Evolutionary conservation across 768 basidiomycete genomes (phyloP), one percentile per base, ranked within the genome.

Genomic region (Steccherinum ochraceum): DNA sequence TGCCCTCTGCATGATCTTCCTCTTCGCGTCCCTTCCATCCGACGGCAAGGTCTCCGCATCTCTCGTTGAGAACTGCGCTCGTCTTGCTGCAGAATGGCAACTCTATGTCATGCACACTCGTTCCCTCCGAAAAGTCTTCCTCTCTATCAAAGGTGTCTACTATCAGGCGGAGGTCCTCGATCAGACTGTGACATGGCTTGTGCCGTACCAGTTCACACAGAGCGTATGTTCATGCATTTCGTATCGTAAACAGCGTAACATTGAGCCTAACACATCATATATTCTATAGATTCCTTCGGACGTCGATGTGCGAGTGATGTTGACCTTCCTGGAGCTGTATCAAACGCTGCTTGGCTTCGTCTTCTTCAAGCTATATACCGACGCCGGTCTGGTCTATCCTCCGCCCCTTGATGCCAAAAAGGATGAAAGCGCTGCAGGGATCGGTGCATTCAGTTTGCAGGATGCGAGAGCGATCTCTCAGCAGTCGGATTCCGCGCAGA

Each of bases 341-440:
- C 93, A 98, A 69, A 98, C 95, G 1, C 72, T 97, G 7, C 82
- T 98, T 24, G 92, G 91, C 4, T 99, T 99, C 63, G 87, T 93
- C 19, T 83, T 96, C 64, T 99, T 93, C 80, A 96, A 95, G 71
- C 81, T 99, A n/a, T 99, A 93, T 71, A 86, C 89, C n/a, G 93
- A 97, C 63, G 78, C 78, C 30, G 89, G 89, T 55, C 76, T 98
- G 45, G 82, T 92, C 23, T 99, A 99, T 63, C 96, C 96, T n/a
- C 95, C 96, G 0, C 88, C 91, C 12, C 64, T 96, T 53, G 93
- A 99, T 63, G 60, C 68, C 25, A 78, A 75, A 56, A 89, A 89
- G 61, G 90, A 95, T 59, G 94, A 94, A 61, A 74, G 72, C 46
- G 88, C 78, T 12, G 93, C 93, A 16, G 92, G 93, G 5, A 79